Base-by-base conservation (phyloP, 345 rosid species). In the Trapa bicornis region DNA sequence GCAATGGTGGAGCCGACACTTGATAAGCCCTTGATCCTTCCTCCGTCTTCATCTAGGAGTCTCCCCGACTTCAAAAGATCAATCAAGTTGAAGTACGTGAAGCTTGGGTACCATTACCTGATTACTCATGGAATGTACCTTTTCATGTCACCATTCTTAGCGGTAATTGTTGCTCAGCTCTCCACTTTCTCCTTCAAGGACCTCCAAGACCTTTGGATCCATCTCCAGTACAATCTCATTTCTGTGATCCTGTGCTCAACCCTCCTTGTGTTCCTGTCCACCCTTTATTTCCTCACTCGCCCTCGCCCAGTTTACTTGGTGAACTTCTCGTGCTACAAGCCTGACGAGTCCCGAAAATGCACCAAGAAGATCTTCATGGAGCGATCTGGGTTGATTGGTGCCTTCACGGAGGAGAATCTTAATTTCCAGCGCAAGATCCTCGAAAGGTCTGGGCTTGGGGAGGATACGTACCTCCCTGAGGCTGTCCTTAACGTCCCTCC, bases 341-440 rank as follows among this genome's bases (percentile, higher is more conserved):
- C 63, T 6, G 38, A 58, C 1, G 63, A 58, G 63, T 33, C 37
- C 63, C 63, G 63, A 3, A 58, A 11, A 33, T 58, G 63, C 63
- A 58, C 63, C 63, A 58, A 58, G 63, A 58, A 58, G 63, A 58
- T 58, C 63, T 58, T 58, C 63, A 58, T 58, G 63, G 63, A 58
- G 38, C 63, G 32, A 38, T 58, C 63, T 11, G 15, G 63, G 15
- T 32, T 58, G 63, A 33, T 33, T 12, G 63, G 63, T 13, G 38
- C 38, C 63, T 58, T 58, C 63, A 58, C 16, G 36, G 63, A 58
- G 4, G 63, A 58, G 63, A 58, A 32, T 13, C 63, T 58, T 32
- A 38, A 58, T 33, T 58, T 58, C 63, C 63, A 58, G 63, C 63
- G 63, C 10, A 58, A 58, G 63, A 58, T 58, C 38, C 37, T 58